Conservation (phyloP, 2,329 filamentous ascomycete species). For the Huntiella bhutanensis region DNA sequence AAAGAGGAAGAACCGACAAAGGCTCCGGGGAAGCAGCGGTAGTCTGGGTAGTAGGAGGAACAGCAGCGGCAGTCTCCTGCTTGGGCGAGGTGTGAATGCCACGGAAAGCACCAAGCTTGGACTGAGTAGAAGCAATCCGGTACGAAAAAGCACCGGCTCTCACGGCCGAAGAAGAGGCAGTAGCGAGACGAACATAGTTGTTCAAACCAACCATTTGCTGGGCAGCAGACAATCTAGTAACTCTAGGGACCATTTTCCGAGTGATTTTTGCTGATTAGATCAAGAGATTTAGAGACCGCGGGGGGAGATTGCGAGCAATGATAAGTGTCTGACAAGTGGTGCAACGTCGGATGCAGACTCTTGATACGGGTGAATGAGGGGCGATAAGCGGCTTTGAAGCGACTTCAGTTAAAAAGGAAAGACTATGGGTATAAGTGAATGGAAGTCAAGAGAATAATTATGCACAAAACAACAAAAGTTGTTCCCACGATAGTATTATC, state of each 20-base stretch:
- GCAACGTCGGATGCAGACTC: too few species aligned
- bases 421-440: too few species aligned
- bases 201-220: slow-evolving; percentile 1
- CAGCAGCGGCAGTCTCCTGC: slow-evolving; percentile 8
- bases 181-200: not conserved
- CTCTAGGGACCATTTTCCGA: not conserved
- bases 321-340: not conserved
- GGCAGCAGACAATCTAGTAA: slow-evolving; percentile 1
- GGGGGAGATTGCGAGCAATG: not conserved
- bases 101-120: not conserved
- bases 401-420: too few species aligned
- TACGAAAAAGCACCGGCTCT: not conserved
- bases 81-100: slow-evolving; percentile 8
- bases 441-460: too few species aligned
- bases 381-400: too few species aligned
- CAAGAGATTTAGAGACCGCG: not conserved
- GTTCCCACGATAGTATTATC: too few species aligned
- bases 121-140: not conserved
- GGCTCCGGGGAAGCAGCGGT: slow-evolving; percentile 19
- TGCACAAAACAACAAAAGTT: too few species aligned
- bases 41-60: not conserved
- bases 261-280: not conserved
- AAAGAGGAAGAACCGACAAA: slow-evolving; percentile 47
- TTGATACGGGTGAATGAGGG: too few species aligned
- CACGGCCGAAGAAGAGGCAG: not conserved